Evolutionary conservation across 2,329 filamentous ascomycete genomes (phyloP).

Genomic region (Epichloe sibirici): DNA sequence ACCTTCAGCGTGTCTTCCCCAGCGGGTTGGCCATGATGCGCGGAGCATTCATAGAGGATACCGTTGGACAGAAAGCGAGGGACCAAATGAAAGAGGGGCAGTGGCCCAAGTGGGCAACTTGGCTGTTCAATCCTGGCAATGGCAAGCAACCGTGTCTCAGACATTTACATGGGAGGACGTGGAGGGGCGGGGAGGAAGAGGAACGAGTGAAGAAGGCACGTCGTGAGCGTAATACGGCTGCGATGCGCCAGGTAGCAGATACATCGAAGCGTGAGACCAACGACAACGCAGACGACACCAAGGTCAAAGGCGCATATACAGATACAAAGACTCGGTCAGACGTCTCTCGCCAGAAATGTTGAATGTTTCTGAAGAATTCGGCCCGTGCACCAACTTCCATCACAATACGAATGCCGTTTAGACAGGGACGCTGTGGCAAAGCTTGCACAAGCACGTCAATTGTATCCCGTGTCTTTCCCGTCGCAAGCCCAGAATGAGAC

Average conservation of each 20-base stretch:
- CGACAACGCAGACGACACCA: background rate
- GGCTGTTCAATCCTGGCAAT: constrained; percentile 40
- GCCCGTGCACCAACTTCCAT: no score
- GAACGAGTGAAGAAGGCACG: background rate
- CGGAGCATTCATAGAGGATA: constrained; percentile 45
- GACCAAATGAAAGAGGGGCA: constrained; percentile 41
- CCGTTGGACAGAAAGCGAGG: constrained; percentile 40
- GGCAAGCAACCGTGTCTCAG: constrained; percentile 33
- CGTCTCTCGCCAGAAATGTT: no score
- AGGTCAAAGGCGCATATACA: no score
- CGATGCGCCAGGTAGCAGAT: background rate
- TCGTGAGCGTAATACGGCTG: constrained; percentile 1
- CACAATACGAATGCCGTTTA: no score
- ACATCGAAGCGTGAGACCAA: background rate
- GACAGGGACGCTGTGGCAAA: no score
- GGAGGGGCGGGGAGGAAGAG: constrained; percentile 25
- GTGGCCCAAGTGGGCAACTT: constrained; percentile 41
- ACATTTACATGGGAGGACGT: constrained; percentile 39
- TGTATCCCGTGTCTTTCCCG: no score
- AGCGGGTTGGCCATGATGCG: constrained; percentile 35
- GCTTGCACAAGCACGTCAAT: no score
- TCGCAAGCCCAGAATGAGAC: no score
- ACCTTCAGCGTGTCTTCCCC: constrained; percentile 36
- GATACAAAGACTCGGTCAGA: no score
- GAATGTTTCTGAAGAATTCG: no score